phyloP scores from a whole-genome alignment of 2,329 filamentous ascomycete genomes.

The Botrytis tulipae region DNA sequence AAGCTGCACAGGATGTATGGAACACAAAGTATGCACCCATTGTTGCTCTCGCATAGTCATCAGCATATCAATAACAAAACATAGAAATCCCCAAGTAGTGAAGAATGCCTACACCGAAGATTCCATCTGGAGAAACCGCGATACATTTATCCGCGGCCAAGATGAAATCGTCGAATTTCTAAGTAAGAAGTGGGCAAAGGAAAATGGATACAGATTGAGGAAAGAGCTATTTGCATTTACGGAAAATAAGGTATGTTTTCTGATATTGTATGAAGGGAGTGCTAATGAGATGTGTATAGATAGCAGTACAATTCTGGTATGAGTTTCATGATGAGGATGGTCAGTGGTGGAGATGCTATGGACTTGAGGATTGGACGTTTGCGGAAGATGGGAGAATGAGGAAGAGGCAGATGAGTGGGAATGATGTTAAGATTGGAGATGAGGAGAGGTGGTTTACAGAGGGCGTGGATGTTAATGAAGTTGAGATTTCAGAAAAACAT shows the following conservation, averaged over 20 bases:
- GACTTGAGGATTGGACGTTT: constrained; percentile 79
- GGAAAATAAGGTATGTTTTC: constrained; percentile 54
- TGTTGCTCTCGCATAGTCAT: neutral
- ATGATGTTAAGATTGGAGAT: constrained; percentile 63
- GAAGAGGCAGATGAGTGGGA: constrained; percentile 74
- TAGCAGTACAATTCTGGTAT: constrained; percentile 83
- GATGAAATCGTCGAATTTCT: constrained; percentile 67
- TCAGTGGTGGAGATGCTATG: constrained; percentile 86
- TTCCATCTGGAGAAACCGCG: constrained; percentile 78
- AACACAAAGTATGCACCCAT: constrained; percentile 62
- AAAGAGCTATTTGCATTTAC: constrained; percentile 82
- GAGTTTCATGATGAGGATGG: constrained; percentile 68
- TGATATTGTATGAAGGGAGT: neutral
- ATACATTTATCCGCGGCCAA: constrained; percentile 66
- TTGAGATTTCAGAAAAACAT: constrained; percentile 65
- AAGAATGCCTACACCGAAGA: constrained; percentile 73
- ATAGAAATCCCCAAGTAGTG: constrained; percentile 63
- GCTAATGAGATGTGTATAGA: constrained; percentile 42
- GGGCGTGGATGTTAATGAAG: constrained; percentile 65
- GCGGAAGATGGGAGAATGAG: constrained; percentile 67
- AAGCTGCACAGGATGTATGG: constrained; percentile 80
- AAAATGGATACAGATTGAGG: constrained; percentile 69
- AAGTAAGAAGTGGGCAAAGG: constrained; percentile 69
- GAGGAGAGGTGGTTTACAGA: constrained; percentile 68
- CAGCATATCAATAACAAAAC: neutral